Evolutionary conservation across 208 protist genomes (phyloP), one percentile per base, ranked within the genome.

Genomic region (Acanthamoeba triangularis): DNA sequence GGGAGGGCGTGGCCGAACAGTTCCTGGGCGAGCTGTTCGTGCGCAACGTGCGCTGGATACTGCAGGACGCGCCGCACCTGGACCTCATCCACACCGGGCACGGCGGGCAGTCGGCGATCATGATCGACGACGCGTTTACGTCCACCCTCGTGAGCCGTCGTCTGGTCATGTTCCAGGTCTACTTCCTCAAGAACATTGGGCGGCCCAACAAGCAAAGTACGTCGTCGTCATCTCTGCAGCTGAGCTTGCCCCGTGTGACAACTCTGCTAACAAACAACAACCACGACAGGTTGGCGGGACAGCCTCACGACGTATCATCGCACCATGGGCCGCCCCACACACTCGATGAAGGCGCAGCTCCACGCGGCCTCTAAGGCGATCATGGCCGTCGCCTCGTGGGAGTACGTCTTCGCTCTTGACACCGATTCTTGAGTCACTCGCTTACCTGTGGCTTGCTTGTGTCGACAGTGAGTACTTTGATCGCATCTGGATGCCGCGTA

Each of bases 91-190:
- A 56, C n/a, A 44, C 44, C 44, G n/a, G 23, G 44, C 35, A 4
- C 28, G 30, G 8, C 23, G 13, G 7, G 13, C 18, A 63, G 49
- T 88, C 80, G 20, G 49, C 80, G 13, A 0, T 41, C 7, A 16
- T 88, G 49, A 54, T 88, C 23, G 80, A 88, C 49, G 23, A 41
- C 28, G 0, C 80, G 49, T 88, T 88, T 49, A 20, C 8, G 10
- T 4, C 0, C 3, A 88, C 80, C 8, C 14, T n/a, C 0, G 63
- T 93, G 16, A 82, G 63, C 33, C 44, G 49, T 25, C 41, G 69
- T 4, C 25, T 93, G 44, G 63, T 93, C 44, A 93, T 93, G 88
- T 93, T 93, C 88, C 88, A 93, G 47, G 88, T 93, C 47, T 82
- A 76, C 30, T 93, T 93, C 59, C 61, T 93, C 47, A 54, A 76